phyloP scores from a whole-genome alignment of 2,329 filamentous ascomycete species.

The Zasmidium angulare region DNA sequence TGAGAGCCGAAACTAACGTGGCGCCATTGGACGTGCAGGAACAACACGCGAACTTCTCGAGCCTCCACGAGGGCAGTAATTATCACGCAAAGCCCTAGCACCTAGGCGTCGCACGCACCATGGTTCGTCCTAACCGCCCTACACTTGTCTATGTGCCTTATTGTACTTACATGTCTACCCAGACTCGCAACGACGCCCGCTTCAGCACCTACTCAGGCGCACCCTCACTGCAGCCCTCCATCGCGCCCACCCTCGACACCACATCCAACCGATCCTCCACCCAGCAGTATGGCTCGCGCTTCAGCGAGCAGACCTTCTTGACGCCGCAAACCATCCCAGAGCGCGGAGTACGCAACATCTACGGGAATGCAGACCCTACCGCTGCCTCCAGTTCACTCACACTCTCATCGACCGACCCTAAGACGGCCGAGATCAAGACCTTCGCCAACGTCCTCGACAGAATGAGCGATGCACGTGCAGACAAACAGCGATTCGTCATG shows the following conservation, averaged over 20 bases:
- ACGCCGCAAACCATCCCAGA: conserved; percentile 21
- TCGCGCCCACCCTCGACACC: conserved; percentile 43
- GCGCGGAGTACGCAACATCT: conserved; percentile 16
- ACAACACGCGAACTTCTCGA: not conserved
- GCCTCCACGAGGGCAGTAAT: not conserved
- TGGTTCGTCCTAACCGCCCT: conserved; percentile 9
- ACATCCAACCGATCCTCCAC: conserved; percentile 30
- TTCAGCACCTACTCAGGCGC: conserved; percentile 53
- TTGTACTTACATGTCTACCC: conserved; percentile 10
- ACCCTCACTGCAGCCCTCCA: conserved; percentile 52
- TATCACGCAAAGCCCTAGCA: not conserved
- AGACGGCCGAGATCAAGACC: conserved; percentile 66
- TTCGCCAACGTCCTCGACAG: conserved; percentile 80
- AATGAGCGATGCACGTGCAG: conserved; percentile 84
- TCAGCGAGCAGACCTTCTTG: conserved; percentile 24
- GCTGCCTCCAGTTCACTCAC: conserved; percentile 28
- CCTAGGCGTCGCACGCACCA: not conserved
- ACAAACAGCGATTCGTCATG: conserved; percentile 77
- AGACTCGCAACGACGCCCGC: conserved; percentile 38
- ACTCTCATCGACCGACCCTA: conserved; percentile 44
- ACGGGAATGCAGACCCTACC: conserved; percentile 20
- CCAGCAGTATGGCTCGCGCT: conserved; percentile 18
- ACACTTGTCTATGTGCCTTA: too few relatives aligned
- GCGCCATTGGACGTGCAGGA: not conserved
- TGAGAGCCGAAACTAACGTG: not conserved